phyloP scores from a whole-genome alignment of 78 protist genomes.

The Speleostelium caveatum region DNA sequence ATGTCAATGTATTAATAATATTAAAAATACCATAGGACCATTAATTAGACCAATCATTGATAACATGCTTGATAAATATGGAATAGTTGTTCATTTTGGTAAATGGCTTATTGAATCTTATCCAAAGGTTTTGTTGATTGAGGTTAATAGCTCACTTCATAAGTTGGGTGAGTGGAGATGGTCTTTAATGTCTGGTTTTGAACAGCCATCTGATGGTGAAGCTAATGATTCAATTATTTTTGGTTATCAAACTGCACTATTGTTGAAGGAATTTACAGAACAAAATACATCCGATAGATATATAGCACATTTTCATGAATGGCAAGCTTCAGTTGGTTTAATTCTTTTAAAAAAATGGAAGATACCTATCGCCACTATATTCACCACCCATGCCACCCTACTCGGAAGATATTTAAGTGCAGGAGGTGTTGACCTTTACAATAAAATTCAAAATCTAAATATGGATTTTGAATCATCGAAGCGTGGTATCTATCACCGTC shows the following conservation, averaged over 20 bases:
- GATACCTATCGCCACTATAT: slow-evolving; percentile 83
- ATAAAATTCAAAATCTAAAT: slow-evolving; percentile 64
- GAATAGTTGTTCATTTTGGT: slow-evolving; percentile 87
- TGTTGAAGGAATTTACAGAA: slow-evolving; percentile 83
- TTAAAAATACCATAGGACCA: too few species aligned
- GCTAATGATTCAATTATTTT: slow-evolving; percentile 84
- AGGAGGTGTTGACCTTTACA: slow-evolving; percentile 89
- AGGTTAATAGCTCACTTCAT: slow-evolving; percentile 36
- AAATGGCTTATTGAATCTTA: slow-evolving; percentile 88
- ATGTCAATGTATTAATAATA: too few species aligned
- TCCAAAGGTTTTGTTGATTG: slow-evolving; percentile 78
- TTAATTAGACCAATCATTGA: slow-evolving; percentile 43
- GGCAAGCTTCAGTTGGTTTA: slow-evolving; percentile 89
- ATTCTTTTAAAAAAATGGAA: slow-evolving; percentile 64
- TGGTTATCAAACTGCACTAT: slow-evolving; percentile 86
- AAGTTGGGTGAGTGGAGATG: slow-evolving; percentile 84
- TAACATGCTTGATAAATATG: slow-evolving; percentile 77
- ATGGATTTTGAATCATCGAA: slow-evolving; percentile 85
- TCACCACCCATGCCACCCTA: slow-evolving; percentile 94
- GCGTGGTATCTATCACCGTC: slow-evolving; percentile 87
- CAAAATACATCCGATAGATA: slow-evolving; percentile 21
- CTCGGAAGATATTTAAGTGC: slow-evolving; percentile 92
- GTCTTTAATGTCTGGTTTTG: slow-evolving; percentile 73
- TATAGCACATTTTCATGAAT: slow-evolving; percentile 93
- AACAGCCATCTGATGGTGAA: slow-evolving; percentile 84